Evolutionary conservation across 768 basidiomycete species (phyloP).

Genomic region (Trametes coccinea): DNA sequence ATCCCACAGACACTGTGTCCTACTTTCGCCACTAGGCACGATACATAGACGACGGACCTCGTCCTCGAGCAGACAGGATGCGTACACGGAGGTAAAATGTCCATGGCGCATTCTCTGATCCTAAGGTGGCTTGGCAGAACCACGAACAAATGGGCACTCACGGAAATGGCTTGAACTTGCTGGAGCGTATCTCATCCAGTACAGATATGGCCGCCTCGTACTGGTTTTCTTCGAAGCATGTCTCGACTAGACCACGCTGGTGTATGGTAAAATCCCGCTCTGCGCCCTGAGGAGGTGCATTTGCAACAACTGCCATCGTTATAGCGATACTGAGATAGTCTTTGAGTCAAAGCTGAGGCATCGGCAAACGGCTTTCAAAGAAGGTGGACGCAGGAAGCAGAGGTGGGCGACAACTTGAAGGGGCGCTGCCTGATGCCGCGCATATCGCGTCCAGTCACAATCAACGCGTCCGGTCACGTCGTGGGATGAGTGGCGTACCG

Average conservation of each 20-base stretch:
- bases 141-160: constrained; percentile 36
- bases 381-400: background rate
- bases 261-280: constrained; percentile 49
- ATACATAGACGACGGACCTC: too few species aligned
- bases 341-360: too few species aligned
- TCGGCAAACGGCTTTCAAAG: too few species aligned
- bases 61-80: too few species aligned
- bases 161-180: constrained; percentile 58
- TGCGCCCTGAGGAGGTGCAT: background rate
- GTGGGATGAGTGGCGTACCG: background rate
- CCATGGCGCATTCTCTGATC: too few species aligned
- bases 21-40: too few species aligned
- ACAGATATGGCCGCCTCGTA: constrained; percentile 66
- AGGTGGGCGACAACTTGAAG: too few species aligned
- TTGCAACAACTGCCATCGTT: background rate
- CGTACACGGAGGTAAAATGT: too few species aligned
- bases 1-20: too few species aligned
- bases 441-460: background rate
- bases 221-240: constrained; percentile 75
- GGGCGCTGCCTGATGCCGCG: background rate
- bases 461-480: constrained; percentile 19
- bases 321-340: too few species aligned
- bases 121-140: too few species aligned
- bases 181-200: constrained; percentile 61
- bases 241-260: constrained; percentile 63